A percentile compares a stretch with the other conserved stretches of the same genome.
Conservation (phyloP, 179 eudicot species). For the Vitellaria paradoxa region DNA sequence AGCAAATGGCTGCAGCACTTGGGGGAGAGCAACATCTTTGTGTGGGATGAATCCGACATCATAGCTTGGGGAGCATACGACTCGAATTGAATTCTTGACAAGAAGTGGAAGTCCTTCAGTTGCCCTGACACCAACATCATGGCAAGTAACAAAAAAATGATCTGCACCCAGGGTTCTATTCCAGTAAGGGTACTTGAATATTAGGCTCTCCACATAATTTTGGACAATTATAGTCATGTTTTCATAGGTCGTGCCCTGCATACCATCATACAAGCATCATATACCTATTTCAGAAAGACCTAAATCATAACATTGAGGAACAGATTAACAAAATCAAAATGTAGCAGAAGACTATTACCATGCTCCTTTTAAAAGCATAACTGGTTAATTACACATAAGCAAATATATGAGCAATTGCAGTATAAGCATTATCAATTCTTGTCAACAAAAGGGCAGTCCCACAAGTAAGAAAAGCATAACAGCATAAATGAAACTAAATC, state of each 20-base stretch:
- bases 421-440: no score
- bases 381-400: no score
- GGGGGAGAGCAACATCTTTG: constrained; percentile 96
- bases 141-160: constrained; percentile 91
- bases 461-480: no score
- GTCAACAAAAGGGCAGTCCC: no score
- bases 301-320: no score
- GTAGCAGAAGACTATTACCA: no score
- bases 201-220: constrained; percentile 77
- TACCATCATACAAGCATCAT: constrained; percentile 1
- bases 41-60: constrained; percentile 93
- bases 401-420: no score
- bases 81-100: constrained; percentile 91
- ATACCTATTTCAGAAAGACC: no score
- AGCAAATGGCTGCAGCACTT: constrained; percentile 96
- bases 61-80: constrained; percentile 93
- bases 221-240: constrained; percentile 89
- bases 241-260: constrained; percentile 98
- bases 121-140: constrained; percentile 94
- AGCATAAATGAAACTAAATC: no score
- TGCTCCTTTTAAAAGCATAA: no score
- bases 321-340: no score
- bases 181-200: constrained; percentile 89
- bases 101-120: constrained; percentile 79
- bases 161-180: constrained; percentile 94